Conservation (phyloP, 345 rosid species). For the Rhodomyrtus tomentosa region DNA sequence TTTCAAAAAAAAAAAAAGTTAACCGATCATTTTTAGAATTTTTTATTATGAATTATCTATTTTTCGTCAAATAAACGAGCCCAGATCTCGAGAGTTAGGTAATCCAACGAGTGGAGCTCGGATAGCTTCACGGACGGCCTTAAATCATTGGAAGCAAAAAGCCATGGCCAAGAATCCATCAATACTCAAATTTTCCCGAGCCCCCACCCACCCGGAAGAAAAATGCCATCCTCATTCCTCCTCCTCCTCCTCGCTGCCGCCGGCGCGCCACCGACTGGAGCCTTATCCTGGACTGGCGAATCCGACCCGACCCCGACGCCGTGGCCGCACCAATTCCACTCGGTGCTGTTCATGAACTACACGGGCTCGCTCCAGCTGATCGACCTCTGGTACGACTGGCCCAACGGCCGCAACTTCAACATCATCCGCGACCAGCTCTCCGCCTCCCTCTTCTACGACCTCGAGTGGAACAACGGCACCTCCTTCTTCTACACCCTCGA, state of each 20-base stretch:
- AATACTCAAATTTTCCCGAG: neutral
- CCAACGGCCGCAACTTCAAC: slow-evolving; percentile 51
- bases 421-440: slow-evolving; percentile 44
- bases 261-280: neutral
- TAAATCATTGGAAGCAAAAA: neutral
- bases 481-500: slow-evolving; percentile 37
- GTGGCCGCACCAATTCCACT: slow-evolving; percentile 47
- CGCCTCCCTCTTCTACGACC: slow-evolving; percentile 27
- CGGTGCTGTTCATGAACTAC: slow-evolving; percentile 37
- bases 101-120: neutral
- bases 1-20: neutral
- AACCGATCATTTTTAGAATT: neutral
- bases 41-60: neutral
- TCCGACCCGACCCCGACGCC: slow-evolving; percentile 23
- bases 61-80: neutral
- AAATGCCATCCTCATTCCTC: neutral
- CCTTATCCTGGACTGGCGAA: neutral
- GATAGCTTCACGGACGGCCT: neutral
- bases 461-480: slow-evolving; percentile 58
- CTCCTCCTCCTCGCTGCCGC: slow-evolving; percentile 1
- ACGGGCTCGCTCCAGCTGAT: slow-evolving; percentile 25
- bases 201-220: neutral
- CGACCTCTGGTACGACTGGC: slow-evolving; percentile 64
- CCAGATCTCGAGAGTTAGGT: no score
- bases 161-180: neutral